phyloP scores from a whole-genome alignment of 2,329 filamentous ascomycete genomes.

The Beauveria sp. region DNA sequence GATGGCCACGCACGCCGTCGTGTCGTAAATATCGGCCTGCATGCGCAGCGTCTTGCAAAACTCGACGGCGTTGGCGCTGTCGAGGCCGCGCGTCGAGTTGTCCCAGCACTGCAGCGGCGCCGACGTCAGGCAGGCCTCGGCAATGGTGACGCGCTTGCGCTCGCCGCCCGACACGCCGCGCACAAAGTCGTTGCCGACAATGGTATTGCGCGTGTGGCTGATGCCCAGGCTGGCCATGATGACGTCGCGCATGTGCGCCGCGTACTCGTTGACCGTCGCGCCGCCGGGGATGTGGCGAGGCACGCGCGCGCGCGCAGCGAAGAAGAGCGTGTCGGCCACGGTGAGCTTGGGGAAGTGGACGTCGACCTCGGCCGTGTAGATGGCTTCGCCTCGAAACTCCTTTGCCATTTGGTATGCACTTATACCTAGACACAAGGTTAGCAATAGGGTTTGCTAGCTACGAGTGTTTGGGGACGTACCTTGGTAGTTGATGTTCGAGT shows the following conservation, averaged over 20 bases:
- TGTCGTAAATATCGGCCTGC: slow-evolving; percentile 14
- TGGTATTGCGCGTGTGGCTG: slow-evolving; percentile 42
- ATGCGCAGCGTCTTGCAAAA: slow-evolving; percentile 25
- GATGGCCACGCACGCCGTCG: slow-evolving; percentile 24
- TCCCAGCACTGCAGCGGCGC: slow-evolving; percentile 25
- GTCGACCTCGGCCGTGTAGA: slow-evolving; percentile 57
- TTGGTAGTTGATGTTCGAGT: slow-evolving; percentile 38
- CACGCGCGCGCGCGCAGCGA: slow-evolving; percentile 16
- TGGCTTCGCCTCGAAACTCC: no score
- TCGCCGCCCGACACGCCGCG: slow-evolving; percentile 46
- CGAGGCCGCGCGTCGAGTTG: slow-evolving; percentile 45
- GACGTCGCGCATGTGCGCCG: slow-evolving; percentile 36
- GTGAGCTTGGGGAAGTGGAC: slow-evolving; percentile 52
- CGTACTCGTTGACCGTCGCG: no score
- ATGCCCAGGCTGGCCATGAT: slow-evolving; percentile 48
- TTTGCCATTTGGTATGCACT: no score
- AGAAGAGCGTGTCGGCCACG: slow-evolving; percentile 54
- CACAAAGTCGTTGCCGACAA: slow-evolving; percentile 45
- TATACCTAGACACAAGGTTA: no score
- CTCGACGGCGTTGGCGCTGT: slow-evolving; percentile 45
- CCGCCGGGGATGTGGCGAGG: slow-evolving; percentile 41
- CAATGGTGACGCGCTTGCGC: slow-evolving; percentile 28
- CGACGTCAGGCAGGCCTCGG: slow-evolving; percentile 18
- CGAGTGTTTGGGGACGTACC: no score
- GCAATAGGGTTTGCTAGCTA: no score